Evolutionary conservation across 2,329 filamentous ascomycete genomes (phyloP), one percentile per base, ranked within the genome.

Genomic region (Fusarium armeniacum): DNA sequence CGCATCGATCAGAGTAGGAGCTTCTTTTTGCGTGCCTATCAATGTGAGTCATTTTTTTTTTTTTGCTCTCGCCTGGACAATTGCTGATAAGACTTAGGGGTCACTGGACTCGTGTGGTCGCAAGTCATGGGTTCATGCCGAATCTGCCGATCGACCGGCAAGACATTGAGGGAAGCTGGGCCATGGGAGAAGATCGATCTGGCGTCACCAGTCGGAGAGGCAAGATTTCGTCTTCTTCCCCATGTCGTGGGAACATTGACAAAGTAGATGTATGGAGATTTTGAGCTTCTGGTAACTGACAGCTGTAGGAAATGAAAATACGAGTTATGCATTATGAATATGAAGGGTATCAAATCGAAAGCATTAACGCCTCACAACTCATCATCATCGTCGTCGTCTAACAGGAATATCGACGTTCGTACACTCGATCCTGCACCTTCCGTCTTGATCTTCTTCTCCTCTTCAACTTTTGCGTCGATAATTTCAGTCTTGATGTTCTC

Each of bases 91-190:
- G 15, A 12, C 26, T 46, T 7, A 88, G 86, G 80, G 3, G 76
- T 85, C 22, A 62, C 86, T 40, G 86, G 87, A 56, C 41, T 87
- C 12, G 77, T 85, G 62, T 89, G 87, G 86, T 84, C 85, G 2
- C 76, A 78, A 28, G 75, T 84, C 44, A 73, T 88, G 40, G 85
- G 85, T 3, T 86, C 85, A 6, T 89, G 87, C 63, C 75, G 84
- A 44, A 76, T 89, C 15, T 82, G 81, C 56, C 81, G 85, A 12
- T 79, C 82, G 44, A 89, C 86, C 0, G 80, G 77, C 28, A 79
- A 79, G 58, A 82, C 75, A 24, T 75, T 89, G n/a, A 78, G 77
- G 30, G 79, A 83, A 36, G 85, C 83, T 12, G 87, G 86, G 0
- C 76, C 80, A 0, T 89, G 87, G 85, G 76, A 80, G 7, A 78